phyloP scores from a whole-genome alignment of 768 basidiomycete genomes.

The Neoboletus brunneissimus region DNA sequence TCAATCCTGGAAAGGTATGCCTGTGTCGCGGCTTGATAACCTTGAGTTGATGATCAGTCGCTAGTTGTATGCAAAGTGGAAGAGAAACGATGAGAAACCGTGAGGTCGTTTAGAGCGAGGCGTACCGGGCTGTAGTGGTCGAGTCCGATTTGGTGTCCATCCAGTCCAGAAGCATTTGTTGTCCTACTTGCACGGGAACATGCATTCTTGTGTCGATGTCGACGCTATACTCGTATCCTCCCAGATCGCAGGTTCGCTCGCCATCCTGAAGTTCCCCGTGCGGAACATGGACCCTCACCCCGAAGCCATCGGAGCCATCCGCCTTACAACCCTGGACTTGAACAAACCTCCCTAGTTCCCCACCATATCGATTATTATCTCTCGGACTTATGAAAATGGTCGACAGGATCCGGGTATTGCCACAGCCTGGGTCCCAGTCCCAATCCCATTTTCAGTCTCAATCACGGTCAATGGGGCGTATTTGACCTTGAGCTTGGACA shows the following conservation, averaged over 20 bases:
- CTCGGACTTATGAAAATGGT: too few relatives aligned
- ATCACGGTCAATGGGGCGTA: too few relatives aligned
- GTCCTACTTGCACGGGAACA: background rate
- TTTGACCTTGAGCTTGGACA: too few relatives aligned
- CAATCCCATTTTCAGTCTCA: too few relatives aligned
- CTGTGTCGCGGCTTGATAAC: background rate
- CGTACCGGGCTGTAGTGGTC: background rate
- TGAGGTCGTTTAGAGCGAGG: background rate
- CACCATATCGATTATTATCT: too few relatives aligned
- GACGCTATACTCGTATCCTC: background rate
- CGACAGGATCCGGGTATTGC: too few relatives aligned
- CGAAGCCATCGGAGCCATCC: too few relatives aligned
- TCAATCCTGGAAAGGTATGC: constrained; percentile 80
- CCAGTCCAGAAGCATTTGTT: too few relatives aligned
- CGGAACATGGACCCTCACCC: background rate
- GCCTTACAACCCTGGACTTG: too few relatives aligned
- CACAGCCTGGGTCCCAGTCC: too few relatives aligned
- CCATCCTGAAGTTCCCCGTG: too few relatives aligned
- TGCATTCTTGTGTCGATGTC: background rate
- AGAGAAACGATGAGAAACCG: background rate
- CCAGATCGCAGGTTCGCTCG: background rate
- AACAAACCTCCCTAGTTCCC: too few relatives aligned
- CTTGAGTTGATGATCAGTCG: background rate
- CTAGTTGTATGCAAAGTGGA: constrained; percentile 22
- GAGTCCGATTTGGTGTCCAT: background rate